Conservation (phyloP, 306 rosid species). For the Cyamopsis tetragonoloba region DNA sequence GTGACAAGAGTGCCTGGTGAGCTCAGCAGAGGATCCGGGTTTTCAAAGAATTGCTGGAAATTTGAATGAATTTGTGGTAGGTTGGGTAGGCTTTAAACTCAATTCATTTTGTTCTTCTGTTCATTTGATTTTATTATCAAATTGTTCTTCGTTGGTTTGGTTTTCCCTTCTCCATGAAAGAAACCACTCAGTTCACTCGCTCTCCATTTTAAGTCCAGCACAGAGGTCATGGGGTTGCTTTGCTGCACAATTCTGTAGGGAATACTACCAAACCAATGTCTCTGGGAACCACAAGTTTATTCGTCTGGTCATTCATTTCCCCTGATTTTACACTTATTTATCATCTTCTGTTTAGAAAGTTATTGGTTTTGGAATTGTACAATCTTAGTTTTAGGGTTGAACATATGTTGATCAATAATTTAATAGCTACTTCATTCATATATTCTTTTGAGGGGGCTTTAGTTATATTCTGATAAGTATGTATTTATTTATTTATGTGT, state of each 20-base stretch:
- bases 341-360: background rate
- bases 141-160: background rate
- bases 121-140: background rate
- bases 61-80: no score
- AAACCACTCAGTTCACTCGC: no score
- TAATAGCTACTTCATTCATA: background rate
- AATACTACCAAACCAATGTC: background rate
- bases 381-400: background rate
- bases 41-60: background rate
- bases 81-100: background rate
- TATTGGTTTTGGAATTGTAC: conserved; percentile 11
- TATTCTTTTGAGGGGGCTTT: background rate
- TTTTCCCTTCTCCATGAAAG: background rate
- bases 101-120: background rate
- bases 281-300: background rate
- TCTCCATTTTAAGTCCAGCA: background rate
- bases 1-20: conserved; percentile 11
- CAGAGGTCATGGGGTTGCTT: conserved; percentile 1
- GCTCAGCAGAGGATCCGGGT: no score
- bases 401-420: background rate
- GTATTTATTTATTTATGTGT: background rate
- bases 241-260: conserved; percentile 20
- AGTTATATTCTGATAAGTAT: background rate
- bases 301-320: background rate
- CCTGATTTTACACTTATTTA: background rate